Evolutionary conservation across 2,329 filamentous ascomycete genomes (phyloP), one percentile per base, ranked within the genome.

Genomic region (Tolypocladium amazonense): DNA sequence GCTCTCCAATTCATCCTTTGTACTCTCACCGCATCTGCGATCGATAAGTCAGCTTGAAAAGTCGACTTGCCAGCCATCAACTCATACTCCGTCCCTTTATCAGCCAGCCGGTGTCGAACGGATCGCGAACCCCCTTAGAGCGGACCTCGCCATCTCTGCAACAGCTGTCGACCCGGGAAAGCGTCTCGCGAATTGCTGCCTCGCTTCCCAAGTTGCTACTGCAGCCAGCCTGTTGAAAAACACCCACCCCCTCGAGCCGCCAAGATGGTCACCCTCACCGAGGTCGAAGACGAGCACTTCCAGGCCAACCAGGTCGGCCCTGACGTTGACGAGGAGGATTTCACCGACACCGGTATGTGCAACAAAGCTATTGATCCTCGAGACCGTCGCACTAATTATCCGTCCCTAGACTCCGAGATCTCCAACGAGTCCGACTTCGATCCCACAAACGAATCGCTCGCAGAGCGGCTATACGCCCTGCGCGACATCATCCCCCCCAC

Each of bases 211-310:
- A 52, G 2, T 3, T 9, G 18, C 50, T 20, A 14, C 4, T 15
- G 47, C 47, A 33, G 25, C 15, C 23, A 27, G 20, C 25, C n/a
- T 30, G n/a, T 38, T 38, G 18, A n/a, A 33, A 11, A 38, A 41
- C 7, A 12, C 35, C 35, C 23, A 8, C n/a, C 27, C 39, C 14
- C 30, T 56, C 58, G 65, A 69, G 59, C 64, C 61, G 65, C 60
- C 77, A 87, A 76, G 69, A 97, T 97, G 93, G 93, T 97, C 76
- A 91, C 93, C 78, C 90, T 97, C 73, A 90, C 91, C 73, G 93
- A 97, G 81, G 93, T 97, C 72, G 88, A 95, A 73, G 93, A 97
- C 74, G 92, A 97, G 83, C 90, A 95, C 77, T 96, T 97, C 81
- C 82, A 88, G 77, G 80, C 84, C 74, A 79, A 81, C 66, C 87